Conservation (phyloP, 352 stramenopile genomes). For the Pythium aristosporum region DNA sequence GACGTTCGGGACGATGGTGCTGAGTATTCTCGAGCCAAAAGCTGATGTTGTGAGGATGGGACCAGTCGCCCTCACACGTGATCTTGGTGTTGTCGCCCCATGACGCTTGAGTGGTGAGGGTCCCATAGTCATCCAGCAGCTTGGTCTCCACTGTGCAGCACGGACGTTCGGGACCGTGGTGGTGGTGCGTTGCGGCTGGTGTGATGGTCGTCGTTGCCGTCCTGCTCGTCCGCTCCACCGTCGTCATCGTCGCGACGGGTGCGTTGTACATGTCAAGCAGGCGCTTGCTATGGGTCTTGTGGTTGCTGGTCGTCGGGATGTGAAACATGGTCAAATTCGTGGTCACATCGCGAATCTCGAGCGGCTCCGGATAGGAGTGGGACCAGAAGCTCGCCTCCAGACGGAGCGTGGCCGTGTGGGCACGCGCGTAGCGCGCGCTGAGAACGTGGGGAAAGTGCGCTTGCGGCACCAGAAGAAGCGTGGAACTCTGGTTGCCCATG, state of each 20-base stretch:
- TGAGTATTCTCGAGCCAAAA: slow-evolving; percentile 11
- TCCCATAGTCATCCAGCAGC: not conserved
- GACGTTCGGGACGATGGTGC: not conserved
- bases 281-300: not conserved
- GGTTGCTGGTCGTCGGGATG: not conserved
- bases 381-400: slow-evolving; percentile 22
- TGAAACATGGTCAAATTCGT: slow-evolving; percentile 22
- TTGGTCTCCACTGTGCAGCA: slow-evolving; percentile 11
- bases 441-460: slow-evolving; percentile 12
- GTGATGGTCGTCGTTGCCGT: slow-evolving; percentile 3
- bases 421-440: slow-evolving; percentile 6
- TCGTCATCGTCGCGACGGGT: slow-evolving; percentile 14
- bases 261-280: slow-evolving; percentile 23
- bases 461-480: slow-evolving; percentile 12
- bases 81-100: slow-evolving; percentile 5
- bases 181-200: not conserved
- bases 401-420: slow-evolving; percentile 4
- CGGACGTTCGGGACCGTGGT: not conserved
- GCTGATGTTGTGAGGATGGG: not conserved
- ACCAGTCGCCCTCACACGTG: slow-evolving; percentile 15
- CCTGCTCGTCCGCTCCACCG: not conserved
- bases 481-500: slow-evolving; percentile 12
- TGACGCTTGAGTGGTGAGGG: not conserved
- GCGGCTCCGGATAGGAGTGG: slow-evolving; percentile 7
- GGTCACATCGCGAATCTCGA: slow-evolving; percentile 18